Evolutionary conservation across 1,139 yeast species (phyloP).

Genomic region (Torulaspora globosa): DNA sequence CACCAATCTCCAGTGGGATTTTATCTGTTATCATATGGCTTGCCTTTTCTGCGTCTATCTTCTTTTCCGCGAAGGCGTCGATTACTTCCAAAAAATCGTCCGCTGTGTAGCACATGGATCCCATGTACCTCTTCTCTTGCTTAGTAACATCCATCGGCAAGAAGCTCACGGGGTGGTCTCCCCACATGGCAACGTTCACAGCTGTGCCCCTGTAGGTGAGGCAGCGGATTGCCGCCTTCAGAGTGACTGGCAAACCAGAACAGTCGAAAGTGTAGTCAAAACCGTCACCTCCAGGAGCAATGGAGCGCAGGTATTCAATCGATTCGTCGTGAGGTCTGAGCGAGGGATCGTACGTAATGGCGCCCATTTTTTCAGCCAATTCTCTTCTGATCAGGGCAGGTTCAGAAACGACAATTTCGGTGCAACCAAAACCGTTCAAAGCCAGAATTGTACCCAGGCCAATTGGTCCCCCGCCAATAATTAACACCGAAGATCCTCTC

Average conservation of each 20-base stretch:
- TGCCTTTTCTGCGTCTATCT: slow-evolving; percentile 42
- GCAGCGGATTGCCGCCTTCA: slow-evolving; percentile 49
- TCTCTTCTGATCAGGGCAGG: slow-evolving; percentile 55
- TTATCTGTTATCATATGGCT: slow-evolving; percentile 44
- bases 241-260: slow-evolving; percentile 56
- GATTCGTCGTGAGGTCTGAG: slow-evolving; percentile 39
- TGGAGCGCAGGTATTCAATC: slow-evolving; percentile 37
- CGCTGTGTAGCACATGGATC: slow-evolving; percentile 49
- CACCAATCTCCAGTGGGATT: slow-evolving; percentile 43
- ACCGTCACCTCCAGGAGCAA: slow-evolving; percentile 50
- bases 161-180: slow-evolving; percentile 44
- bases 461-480: slow-evolving; percentile 62
- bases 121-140: slow-evolving; percentile 46
- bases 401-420: slow-evolving; percentile 54
- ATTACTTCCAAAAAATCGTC: slow-evolving; percentile 51
- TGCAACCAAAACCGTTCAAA: slow-evolving; percentile 52
- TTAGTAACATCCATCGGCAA: slow-evolving; percentile 48
- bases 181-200: slow-evolving; percentile 63
- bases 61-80: slow-evolving; percentile 43
- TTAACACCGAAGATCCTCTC: slow-evolving; percentile 48
- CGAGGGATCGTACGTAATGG: slow-evolving; percentile 47
- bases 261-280: slow-evolving; percentile 58
- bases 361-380: slow-evolving; percentile 51
- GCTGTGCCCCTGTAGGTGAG: slow-evolving; percentile 58
- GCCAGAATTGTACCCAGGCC: slow-evolving; percentile 57